phyloP scores from a whole-genome alignment of 495 filamentous ascomycete species.

The Sabuloglossum arenarium region DNA sequence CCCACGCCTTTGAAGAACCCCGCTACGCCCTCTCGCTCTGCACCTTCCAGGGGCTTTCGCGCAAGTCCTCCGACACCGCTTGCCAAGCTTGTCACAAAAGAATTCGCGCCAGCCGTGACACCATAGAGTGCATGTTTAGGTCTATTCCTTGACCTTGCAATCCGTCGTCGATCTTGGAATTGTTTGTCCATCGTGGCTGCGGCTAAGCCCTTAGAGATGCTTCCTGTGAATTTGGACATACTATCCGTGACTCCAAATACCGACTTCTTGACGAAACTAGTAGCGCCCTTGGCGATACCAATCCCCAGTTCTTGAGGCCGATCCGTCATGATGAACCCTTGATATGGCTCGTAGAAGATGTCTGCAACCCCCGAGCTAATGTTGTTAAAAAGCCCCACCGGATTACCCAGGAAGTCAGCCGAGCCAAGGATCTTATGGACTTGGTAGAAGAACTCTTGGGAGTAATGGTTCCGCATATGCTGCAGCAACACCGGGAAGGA shows the following conservation, averaged over 20 bases:
- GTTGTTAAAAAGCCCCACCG: conserved; percentile 94
- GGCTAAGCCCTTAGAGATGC: conserved; percentile 87
- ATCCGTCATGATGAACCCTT: conserved; percentile 92
- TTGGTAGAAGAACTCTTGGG: conserved; percentile 85
- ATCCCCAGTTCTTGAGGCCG: conserved; percentile 81
- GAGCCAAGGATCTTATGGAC: conserved; percentile 92
- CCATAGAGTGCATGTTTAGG: conserved; percentile 95
- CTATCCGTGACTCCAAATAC: conserved; percentile 93
- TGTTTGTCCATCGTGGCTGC: conserved; percentile 95
- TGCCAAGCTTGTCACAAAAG: conserved; percentile 77
- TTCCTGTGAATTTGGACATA: conserved; percentile 89
- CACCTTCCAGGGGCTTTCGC: conserved; percentile 81
- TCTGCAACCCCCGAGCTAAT: conserved; percentile 90
- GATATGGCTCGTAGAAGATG: conserved; percentile 98
- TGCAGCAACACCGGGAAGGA: conserved; percentile 63
- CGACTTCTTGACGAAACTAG: conserved; percentile 94
- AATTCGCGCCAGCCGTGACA: conserved; percentile 87
- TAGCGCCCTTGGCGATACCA: conserved; percentile 89
- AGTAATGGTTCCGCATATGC: conserved; percentile 83
- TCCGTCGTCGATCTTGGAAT: conserved; percentile 87
- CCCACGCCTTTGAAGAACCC: conserved; percentile 97
- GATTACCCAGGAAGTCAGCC: conserved; percentile 96
- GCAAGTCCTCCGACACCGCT: conserved; percentile 85
- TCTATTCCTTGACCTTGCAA: conserved; percentile 78
- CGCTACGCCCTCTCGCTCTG: conserved; percentile 79